A percentile compares a stretch with the other conserved stretches of the same genome.
Evolutionary conservation across 2,329 filamentous ascomycete genomes (phyloP).

Genomic region (Talaromyces piceae): DNA sequence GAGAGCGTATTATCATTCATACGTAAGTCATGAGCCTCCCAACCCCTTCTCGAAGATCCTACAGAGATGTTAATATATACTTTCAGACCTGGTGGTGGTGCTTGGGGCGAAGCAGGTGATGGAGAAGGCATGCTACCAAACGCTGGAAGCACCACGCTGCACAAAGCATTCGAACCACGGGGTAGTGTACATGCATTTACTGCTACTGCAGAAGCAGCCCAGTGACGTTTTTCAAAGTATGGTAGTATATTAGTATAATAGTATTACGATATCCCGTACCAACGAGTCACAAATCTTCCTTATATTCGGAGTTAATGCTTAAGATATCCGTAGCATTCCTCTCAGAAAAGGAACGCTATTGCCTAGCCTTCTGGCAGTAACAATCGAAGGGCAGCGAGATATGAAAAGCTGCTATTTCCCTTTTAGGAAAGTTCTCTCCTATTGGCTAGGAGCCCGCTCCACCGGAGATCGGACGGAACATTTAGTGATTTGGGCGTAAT

Average conservation of each 20-base stretch:
- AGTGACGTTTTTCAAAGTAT: background rate
- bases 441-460: background rate
- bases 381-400: too few relatives aligned
- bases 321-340: too few relatives aligned
- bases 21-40: conserved; percentile 4
- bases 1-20: conserved; percentile 7
- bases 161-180: conserved; percentile 5
- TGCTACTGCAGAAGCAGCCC: conserved; percentile 6
- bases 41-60: background rate
- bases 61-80: background rate
- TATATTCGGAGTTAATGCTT: too few relatives aligned
- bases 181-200: conserved; percentile 8
- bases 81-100: conserved; percentile 8
- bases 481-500: too few relatives aligned
- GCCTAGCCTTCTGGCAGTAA: too few relatives aligned
- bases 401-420: background rate
- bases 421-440: background rate
- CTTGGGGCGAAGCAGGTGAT: conserved; percentile 1
- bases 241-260: too few relatives aligned
- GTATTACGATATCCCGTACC: too few relatives aligned
- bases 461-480: background rate
- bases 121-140: background rate
- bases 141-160: background rate
- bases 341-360: too few relatives aligned
- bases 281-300: too few relatives aligned